phyloP scores from a whole-genome alignment of 148 eudicot species.

The Camellia sinensis region DNA sequence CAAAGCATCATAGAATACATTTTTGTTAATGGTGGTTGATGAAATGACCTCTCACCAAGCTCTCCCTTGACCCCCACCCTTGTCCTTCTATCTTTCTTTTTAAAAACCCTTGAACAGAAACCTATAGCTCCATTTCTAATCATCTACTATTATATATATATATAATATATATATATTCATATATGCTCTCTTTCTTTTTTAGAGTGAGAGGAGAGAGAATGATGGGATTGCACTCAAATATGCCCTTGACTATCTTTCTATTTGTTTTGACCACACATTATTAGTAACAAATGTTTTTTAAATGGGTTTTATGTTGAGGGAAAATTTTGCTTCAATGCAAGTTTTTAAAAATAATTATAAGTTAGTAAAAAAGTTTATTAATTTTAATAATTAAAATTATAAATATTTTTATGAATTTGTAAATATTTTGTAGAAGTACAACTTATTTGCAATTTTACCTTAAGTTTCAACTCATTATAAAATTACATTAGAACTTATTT shows the following conservation, averaged over 20 bases:
- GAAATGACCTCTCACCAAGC: constrained; percentile 25
- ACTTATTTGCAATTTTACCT: too few species aligned
- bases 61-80: constrained; percentile 1
- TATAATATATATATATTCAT: not conserved
- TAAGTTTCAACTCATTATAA: too few species aligned
- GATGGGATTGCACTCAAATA: constrained; percentile 28
- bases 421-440: too few species aligned
- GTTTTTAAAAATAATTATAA: too few species aligned
- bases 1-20: constrained; percentile 22
- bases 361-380: too few species aligned
- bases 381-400: too few species aligned
- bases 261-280: constrained; percentile 6
- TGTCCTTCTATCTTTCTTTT: not conserved
- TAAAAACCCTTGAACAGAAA: not conserved
- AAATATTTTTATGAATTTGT: too few species aligned
- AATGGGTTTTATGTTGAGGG: too few species aligned
- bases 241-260: constrained; percentile 14
- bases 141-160: too few species aligned
- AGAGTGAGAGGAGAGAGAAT: not conserved
- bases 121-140: too few species aligned
- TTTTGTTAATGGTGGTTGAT: constrained; percentile 21
- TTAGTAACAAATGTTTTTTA: not conserved
- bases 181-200: not conserved
- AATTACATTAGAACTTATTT: too few species aligned
- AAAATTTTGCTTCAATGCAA: too few species aligned